Evolutionary conservation across 1,139 yeast genomes (phyloP).

Genomic region (Candida glucosophila): DNA sequence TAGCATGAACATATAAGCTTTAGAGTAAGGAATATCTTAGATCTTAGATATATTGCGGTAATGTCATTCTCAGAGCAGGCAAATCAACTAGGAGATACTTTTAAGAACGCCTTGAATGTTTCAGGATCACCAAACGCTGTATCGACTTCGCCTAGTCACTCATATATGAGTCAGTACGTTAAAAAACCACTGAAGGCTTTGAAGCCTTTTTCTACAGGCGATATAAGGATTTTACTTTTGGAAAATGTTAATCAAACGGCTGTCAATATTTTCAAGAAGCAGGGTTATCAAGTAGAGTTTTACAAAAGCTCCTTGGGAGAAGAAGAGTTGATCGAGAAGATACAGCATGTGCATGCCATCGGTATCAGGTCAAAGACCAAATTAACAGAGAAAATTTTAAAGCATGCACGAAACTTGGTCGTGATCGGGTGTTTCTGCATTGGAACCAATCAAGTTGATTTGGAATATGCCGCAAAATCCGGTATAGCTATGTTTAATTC

Average conservation of each 20-base stretch:
- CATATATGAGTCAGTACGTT: conserved; percentile 39
- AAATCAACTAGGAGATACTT: conserved; percentile 55
- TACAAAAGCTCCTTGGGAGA: conserved; percentile 85
- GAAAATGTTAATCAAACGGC: conserved; percentile 95
- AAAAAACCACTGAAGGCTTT: conserved; percentile 57
- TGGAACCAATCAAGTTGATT: conserved; percentile 96
- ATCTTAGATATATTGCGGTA: too few relatives aligned
- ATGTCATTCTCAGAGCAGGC: too few relatives aligned
- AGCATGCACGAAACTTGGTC: conserved; percentile 82
- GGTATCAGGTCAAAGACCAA: conserved; percentile 97
- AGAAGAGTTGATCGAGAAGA: conserved; percentile 90
- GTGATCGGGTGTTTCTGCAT: conserved; percentile 98
- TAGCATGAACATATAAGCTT: too few relatives aligned
- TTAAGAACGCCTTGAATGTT: conserved; percentile 47
- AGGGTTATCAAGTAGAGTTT: conserved; percentile 96
- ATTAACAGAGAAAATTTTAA: conserved; percentile 68
- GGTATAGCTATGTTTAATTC: conserved; percentile 98
- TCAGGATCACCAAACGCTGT: conserved; percentile 59
- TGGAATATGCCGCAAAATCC: conserved; percentile 80
- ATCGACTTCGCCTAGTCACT: conserved; percentile 63
- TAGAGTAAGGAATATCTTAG: too few relatives aligned
- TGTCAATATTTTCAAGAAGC: conserved; percentile 69
- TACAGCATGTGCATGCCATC: conserved; percentile 87
- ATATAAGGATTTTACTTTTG: conserved; percentile 78
- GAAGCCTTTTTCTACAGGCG: conserved; percentile 87